Base-by-base conservation (phyloP, 805 yeast genomes). In the Pichia nakasei region DNA sequence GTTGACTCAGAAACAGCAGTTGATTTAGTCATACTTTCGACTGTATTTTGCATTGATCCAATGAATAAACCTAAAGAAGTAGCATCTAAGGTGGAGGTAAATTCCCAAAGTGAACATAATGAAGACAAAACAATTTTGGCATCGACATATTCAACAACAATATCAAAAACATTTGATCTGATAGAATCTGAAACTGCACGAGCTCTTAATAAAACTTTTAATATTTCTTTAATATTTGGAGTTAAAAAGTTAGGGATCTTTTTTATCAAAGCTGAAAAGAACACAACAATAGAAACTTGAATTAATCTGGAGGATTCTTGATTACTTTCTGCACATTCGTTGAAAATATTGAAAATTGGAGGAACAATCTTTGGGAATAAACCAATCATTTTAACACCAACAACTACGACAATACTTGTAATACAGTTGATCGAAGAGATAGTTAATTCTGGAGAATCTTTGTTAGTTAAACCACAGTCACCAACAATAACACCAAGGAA, bases 361-460 rank as follows among this genome's bases (percentile, higher is more conserved):
- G 88, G 86, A 48, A 93, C 76, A 57, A 89, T 80, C 61, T 80
- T 82, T 27, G 97, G 86, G 70, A 88, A 85, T 56, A 72, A 76
- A 7, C 95, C 89, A 57, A 93, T 82, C 49, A 82, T 72, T 57
- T 87, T 85, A 18, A 94, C 89, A 42, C 98, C 98, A 38, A 89
- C 63, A 21, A 79, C 74, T 42, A 80, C 76, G 43, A 86, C 75
- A 44, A 87, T 66, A 51, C 80, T 78, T 45, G 85, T 78, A 48
- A 86, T 75, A 46, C 82, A 79, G 52, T 81, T 76, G 46, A 87
- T 69, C 1, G 96, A 76, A 0, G 96, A 75, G 31, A 93, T 75
- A 26, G 80, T 68, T 8, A 85, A 63, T 52, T 84, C 94, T 12
- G 80, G 75, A 6, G 69, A 52, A 1, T 43, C 39, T 2, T 56